These are phyloP conservation scores for Aspergillus leporis DNA, from an alignment of 495 filamentous ascomycete genomes.

Conservation along the genomic window DNA sequence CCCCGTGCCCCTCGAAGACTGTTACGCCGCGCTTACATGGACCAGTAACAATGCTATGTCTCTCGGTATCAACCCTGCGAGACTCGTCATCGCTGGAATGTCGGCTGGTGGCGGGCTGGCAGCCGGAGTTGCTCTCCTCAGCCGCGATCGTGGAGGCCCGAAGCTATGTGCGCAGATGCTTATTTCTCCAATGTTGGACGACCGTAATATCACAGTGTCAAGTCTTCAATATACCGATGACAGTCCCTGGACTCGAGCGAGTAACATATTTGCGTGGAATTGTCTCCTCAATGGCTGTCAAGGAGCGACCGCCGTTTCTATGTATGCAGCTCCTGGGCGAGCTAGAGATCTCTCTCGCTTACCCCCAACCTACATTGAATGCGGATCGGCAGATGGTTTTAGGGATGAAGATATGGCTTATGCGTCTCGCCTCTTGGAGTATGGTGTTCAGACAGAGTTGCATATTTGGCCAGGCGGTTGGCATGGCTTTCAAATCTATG, in stretches of 20 bases:
- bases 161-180: constrained; percentile 41
- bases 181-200: constrained; percentile 49
- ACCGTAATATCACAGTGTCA: constrained; percentile 11
- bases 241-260: constrained; percentile 21
- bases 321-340: constrained; percentile 18
- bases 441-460: background rate
- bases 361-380: constrained; percentile 27
- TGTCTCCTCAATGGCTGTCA: constrained; percentile 4
- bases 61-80: constrained; percentile 49
- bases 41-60: constrained; percentile 28
- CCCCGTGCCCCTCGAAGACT: constrained; percentile 29
- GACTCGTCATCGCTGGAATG: constrained; percentile 55
- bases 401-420: background rate
- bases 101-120: constrained; percentile 58
- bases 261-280: constrained; percentile 11
- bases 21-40: constrained; percentile 42
- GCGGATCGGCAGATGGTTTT: constrained; percentile 8
- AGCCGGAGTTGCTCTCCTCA: constrained; percentile 37
- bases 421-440: background rate
- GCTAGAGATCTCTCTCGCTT: constrained; percentile 19
- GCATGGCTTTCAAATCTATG: background rate
- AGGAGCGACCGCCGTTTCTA: constrained; percentile 3
- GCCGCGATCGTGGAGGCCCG: constrained; percentile 38
- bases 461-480: background rate
- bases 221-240: constrained; percentile 11